Percentiles rank a stretch among this genome's conserved stretches.
phyloP scores from a whole-genome alignment of 208 protist genomes.

The Leishmania lainsoni region DNA sequence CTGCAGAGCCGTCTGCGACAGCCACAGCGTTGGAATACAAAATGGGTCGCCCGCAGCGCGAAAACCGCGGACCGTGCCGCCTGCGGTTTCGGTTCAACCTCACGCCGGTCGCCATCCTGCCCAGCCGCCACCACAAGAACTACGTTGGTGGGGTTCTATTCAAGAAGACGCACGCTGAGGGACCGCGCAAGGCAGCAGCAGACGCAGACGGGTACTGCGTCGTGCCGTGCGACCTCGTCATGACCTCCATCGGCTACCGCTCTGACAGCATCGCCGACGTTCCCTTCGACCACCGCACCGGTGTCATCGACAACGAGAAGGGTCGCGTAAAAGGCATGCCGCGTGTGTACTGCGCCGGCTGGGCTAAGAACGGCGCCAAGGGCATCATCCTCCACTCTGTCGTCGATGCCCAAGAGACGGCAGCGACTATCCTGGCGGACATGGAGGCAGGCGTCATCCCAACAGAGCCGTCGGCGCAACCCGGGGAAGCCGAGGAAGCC shows the following conservation, averaged over 20 bases:
- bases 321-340: conserved; percentile 73
- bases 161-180: conserved; percentile 21
- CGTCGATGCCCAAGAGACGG: conserved; percentile 82
- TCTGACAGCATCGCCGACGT: conserved; percentile 56
- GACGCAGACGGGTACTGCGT: conserved; percentile 43
- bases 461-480: conserved; percentile 18
- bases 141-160: conserved; percentile 81
- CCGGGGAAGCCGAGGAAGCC: conserved; percentile 15
- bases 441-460: conserved; percentile 53
- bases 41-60: not conserved
- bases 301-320: conserved; percentile 67
- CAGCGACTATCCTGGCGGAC: conserved; percentile 61
- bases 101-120: conserved; percentile 69
- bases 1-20: not conserved
- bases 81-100: conserved; percentile 78
- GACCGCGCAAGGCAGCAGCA: not conserved
- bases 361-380: conserved; percentile 91
- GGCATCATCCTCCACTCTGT: conserved; percentile 89
- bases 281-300: conserved; percentile 72
- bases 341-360: conserved; percentile 91
- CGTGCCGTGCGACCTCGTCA: conserved; percentile 84
- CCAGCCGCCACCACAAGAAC: conserved; percentile 39
- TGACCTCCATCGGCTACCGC: conserved; percentile 86
- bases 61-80: conserved; percentile 50
- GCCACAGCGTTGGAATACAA: not conserved